phyloP scores from a whole-genome alignment of 192 early-diverging fungal species.

The Dissophora globulifera region DNA sequence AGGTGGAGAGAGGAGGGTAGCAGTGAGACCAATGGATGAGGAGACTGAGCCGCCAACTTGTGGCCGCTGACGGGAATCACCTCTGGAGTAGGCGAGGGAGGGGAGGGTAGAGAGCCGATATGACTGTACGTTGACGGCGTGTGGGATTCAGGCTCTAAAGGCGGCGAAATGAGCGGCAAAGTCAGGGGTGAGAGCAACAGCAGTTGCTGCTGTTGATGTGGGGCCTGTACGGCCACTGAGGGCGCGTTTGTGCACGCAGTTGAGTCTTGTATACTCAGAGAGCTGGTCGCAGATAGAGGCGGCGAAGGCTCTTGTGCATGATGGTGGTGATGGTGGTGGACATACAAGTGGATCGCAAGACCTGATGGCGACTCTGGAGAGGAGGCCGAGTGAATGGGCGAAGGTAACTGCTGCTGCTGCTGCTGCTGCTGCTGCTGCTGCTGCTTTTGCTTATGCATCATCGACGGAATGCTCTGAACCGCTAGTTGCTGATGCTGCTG shows the following conservation, averaged over 20 bases:
- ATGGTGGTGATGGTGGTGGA: slow-evolving; percentile 41
- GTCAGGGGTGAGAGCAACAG: slow-evolving; percentile 31
- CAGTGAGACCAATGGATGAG: slow-evolving; percentile 2
- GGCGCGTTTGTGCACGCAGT: no score
- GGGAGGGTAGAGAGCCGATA: slow-evolving; percentile 3
- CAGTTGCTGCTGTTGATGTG: no score
- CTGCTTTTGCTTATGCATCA: slow-evolving; percentile 3
- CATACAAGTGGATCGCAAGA: slow-evolving; percentile 44
- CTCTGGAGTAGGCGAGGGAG: slow-evolving; percentile 7
- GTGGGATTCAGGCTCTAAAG: not conserved
- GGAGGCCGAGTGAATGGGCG: slow-evolving; percentile 3
- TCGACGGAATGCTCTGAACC: no score
- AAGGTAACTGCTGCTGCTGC: slow-evolving; percentile 12
- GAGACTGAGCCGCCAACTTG: no score
- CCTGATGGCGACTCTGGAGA: slow-evolving; percentile 44
- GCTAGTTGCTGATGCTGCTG: not conserved
- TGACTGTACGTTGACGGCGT: not conserved
- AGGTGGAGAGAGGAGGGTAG: no score
- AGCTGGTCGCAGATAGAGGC: no score
- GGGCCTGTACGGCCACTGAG: no score
- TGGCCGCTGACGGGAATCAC: no score
- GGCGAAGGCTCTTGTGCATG: slow-evolving; percentile 3
- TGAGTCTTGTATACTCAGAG: no score
- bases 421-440: not conserved
- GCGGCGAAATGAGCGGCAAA: not conserved